Conservation (phyloP, 116 monocot species). For the Iris pallida region DNA sequence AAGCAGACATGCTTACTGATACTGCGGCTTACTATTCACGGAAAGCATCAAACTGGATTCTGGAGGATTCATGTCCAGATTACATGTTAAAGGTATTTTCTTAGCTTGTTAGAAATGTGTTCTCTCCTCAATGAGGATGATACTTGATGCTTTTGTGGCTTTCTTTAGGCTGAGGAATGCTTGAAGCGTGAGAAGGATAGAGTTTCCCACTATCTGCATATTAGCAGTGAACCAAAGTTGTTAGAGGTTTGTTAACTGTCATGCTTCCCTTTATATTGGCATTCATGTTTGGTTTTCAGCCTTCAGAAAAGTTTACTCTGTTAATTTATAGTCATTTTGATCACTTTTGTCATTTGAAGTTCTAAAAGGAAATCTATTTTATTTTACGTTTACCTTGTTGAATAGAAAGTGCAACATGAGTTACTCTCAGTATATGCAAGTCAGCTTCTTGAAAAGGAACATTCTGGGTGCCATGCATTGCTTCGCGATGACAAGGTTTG, state of each 20-base stretch:
- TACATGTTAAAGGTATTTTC: slow-evolving; percentile 80
- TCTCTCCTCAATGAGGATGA: neutral
- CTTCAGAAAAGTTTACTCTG: too few species aligned
- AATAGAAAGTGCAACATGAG: slow-evolving; percentile 64
- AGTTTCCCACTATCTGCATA: slow-evolving; percentile 76
- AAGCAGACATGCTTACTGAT: too few species aligned
- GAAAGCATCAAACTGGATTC: slow-evolving; percentile 75
- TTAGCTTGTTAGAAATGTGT: neutral
- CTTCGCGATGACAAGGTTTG: slow-evolving; percentile 68
- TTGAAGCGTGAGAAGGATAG: slow-evolving; percentile 71
- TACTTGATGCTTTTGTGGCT: slow-evolving; percentile 3
- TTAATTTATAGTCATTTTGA: too few species aligned
- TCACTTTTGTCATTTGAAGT: too few species aligned
- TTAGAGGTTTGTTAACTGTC: slow-evolving; percentile 74
- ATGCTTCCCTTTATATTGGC: too few species aligned
- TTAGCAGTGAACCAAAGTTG: slow-evolving; percentile 73
- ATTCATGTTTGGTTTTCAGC: too few species aligned
- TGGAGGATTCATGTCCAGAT: slow-evolving; percentile 81
- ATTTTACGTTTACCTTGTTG: slow-evolving; percentile 3
- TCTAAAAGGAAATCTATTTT: too few species aligned
- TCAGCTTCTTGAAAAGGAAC: too few species aligned
- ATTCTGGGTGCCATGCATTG: slow-evolving; percentile 56
- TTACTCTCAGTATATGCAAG: slow-evolving; percentile 45
- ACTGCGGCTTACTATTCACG: too few species aligned
- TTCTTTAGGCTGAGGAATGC: slow-evolving; percentile 71